These are phyloP conservation scores for Microdochium bolleyi DNA, from an alignment of 2,329 filamentous ascomycete species.

Conservation along the genomic window DNA sequence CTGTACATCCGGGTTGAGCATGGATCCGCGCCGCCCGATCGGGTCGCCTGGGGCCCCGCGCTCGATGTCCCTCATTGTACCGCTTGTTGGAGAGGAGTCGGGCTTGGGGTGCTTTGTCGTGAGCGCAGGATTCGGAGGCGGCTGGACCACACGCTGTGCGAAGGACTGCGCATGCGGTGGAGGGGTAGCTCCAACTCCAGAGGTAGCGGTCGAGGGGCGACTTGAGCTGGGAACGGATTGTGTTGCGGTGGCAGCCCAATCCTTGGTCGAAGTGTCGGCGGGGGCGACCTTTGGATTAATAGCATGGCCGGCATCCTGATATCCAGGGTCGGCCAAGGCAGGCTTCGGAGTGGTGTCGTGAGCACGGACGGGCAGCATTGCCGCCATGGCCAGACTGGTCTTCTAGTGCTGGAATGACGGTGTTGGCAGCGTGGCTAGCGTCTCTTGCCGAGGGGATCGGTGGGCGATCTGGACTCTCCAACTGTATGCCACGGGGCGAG, in stretches of 20 bases:
- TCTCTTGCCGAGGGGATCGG: background rate
- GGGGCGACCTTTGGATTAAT: background rate
- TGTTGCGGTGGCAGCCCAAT: background rate
- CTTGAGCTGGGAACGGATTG: background rate
- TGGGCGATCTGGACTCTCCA: background rate
- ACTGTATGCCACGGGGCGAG: background rate
- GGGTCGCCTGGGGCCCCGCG: slow-evolving; percentile 30
- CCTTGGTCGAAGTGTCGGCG: background rate
- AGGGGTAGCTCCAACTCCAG: slow-evolving; percentile 7
- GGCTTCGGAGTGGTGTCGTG: background rate
- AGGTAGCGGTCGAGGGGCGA: slow-evolving; percentile 7
- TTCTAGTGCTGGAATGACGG: background rate
- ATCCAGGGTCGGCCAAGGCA: background rate
- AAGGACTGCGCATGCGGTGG: slow-evolving; percentile 14
- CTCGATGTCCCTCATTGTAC: slow-evolving; percentile 28
- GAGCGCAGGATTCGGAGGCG: slow-evolving; percentile 15
- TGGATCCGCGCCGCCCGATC: slow-evolving; percentile 18
- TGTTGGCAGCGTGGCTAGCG: background rate
- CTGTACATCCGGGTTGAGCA: slow-evolving; percentile 20
- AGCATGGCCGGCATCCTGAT: background rate
- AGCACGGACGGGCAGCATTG: background rate
- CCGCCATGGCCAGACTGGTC: background rate
- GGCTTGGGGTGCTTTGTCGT: slow-evolving; percentile 20
- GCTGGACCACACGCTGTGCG: slow-evolving; percentile 14
- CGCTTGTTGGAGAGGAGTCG: slow-evolving; percentile 14